Evolutionary conservation across 108 stramenopile genomes (phyloP), one percentile per base, ranked within the genome.

Genomic region (Cylindrotheca closterium): DNA sequence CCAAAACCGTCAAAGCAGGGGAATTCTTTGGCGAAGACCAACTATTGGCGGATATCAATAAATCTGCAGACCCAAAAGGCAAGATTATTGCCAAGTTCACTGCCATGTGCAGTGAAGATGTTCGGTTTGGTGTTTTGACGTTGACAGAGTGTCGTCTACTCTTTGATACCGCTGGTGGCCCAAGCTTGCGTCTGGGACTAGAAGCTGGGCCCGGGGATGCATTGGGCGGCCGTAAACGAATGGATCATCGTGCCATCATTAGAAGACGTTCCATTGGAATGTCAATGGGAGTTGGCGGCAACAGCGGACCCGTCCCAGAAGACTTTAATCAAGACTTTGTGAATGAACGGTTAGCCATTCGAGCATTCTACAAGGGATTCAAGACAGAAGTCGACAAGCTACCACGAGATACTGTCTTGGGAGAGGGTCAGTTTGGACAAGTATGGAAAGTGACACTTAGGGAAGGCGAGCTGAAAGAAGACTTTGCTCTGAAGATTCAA

Each of bases 401-500:
- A 46, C 45, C 69, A 47, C 28, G 45, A 30, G 18, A 25, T 25
- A 47, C 27, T 12, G 29, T 66, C 32, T 30, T 66, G 17, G 72
- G 72, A 3, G 92, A 72, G 55, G 71, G 71, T 2, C 62, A 64
- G 32, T 98, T 96, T 63, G 97, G 97, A 2, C 71, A 80, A 58
- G 97, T 98, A 22, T 93, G 90, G 91, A 67, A 97, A 45, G 87
- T 83, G 2, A 15, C 62, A 26, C 57, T 25, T 3, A 30, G 55
- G 88, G 65, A 66, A 81, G 22, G 89, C 87, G 65, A 60, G 60
- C 0, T 19, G 88, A 95, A 60, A 19, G 58, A 76, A 17, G 37
- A 76, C 0, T 97, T 91, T 70, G 97, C 97, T 4, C 68, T 97
- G 37, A 97, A 97, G 65, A 53, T 24, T 60, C 17, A 65, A 52